A percentile compares a stretch with the other conserved stretches of the same genome.
phyloP scores from a whole-genome alignment of 805 yeast species.

The Starmera amethionina region DNA sequence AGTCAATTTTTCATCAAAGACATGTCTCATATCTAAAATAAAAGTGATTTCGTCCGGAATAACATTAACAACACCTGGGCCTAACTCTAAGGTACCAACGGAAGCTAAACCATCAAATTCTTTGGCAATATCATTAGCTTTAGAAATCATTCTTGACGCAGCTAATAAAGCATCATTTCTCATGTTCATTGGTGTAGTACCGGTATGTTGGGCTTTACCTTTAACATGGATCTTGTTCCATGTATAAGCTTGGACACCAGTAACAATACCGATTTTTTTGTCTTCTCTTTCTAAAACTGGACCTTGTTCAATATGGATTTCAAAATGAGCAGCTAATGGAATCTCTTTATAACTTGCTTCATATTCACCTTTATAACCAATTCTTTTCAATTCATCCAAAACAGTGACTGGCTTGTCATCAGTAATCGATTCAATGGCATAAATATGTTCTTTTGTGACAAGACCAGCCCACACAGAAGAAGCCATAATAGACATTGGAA shows the following conservation, averaged over 20 bases:
- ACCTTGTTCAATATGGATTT: constrained; percentile 71
- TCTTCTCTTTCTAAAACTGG: constrained; percentile 51
- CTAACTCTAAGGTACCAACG: constrained; percentile 46
- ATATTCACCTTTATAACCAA: constrained; percentile 49
- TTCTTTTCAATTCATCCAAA: constrained; percentile 43
- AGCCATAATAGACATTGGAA: constrained; percentile 59
- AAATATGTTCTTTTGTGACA: constrained; percentile 35
- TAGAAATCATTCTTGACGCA: constrained; percentile 45
- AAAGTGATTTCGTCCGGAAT: constrained; percentile 54
- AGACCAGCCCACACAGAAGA: constrained; percentile 59
- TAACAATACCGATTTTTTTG: constrained; percentile 54
- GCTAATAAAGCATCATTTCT: constrained; percentile 55
- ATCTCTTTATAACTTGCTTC: constrained; percentile 38
- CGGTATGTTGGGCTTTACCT: constrained; percentile 66
- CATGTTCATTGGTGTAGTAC: constrained; percentile 56
- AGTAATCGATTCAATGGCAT: constrained; percentile 41
- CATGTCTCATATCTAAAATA: constrained; percentile 52
- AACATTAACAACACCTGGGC: constrained; percentile 58
- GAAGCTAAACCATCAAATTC: constrained; percentile 44
- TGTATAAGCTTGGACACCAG: constrained; percentile 54
- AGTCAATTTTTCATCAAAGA: constrained; percentile 31
- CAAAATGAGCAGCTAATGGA: constrained; percentile 62
- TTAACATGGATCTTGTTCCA: constrained; percentile 50
- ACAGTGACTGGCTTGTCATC: constrained; percentile 42
- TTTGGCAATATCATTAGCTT: constrained; percentile 45